A percentile compares a stretch with the other conserved stretches of the same genome.
Conservation (phyloP, 2,329 filamentous ascomycete species). For the Penicillium expansum region DNA sequence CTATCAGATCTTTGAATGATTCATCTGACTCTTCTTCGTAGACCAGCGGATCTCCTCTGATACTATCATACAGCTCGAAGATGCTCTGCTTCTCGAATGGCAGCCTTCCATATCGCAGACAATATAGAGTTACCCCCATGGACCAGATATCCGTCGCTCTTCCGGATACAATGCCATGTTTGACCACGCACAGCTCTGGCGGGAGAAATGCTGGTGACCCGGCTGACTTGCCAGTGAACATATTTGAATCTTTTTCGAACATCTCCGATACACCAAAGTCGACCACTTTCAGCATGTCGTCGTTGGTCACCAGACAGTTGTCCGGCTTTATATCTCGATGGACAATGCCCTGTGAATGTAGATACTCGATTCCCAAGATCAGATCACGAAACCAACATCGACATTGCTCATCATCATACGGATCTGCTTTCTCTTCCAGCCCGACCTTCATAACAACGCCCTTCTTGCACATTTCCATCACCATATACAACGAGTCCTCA, state of each 20-base stretch:
- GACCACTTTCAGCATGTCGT: slow-evolving; percentile 93
- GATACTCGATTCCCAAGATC: slow-evolving; percentile 90
- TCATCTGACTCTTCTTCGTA: slow-evolving; percentile 64
- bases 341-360: slow-evolving; percentile 91
- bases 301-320: slow-evolving; percentile 83
- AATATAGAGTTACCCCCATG: slow-evolving; percentile 94
- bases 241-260: slow-evolving; percentile 83
- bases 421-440: slow-evolving; percentile 75
- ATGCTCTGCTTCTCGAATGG: slow-evolving; percentile 79
- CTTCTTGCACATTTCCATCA: slow-evolving; percentile 98
- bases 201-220: slow-evolving; percentile 94
- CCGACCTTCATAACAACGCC: slow-evolving; percentile 96
- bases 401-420: slow-evolving; percentile 78
- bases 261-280: slow-evolving; percentile 99
- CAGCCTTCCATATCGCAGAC: slow-evolving; percentile 80
- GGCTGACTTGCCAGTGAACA: slow-evolving; percentile 89
- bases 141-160: slow-evolving; percentile 95
- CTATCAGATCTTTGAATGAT: slow-evolving; percentile 72
- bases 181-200: slow-evolving; percentile 83
- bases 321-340: slow-evolving; percentile 98
- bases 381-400: slow-evolving; percentile 93
- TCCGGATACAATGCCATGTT: slow-evolving; percentile 83
- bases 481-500: slow-evolving; percentile 97
- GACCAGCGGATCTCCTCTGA: slow-evolving; percentile 66
- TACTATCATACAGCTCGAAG: slow-evolving; percentile 85